Evolutionary conservation across 2,329 filamentous ascomycete species (phyloP).

Genomic region (Diplodia mutila): DNA sequence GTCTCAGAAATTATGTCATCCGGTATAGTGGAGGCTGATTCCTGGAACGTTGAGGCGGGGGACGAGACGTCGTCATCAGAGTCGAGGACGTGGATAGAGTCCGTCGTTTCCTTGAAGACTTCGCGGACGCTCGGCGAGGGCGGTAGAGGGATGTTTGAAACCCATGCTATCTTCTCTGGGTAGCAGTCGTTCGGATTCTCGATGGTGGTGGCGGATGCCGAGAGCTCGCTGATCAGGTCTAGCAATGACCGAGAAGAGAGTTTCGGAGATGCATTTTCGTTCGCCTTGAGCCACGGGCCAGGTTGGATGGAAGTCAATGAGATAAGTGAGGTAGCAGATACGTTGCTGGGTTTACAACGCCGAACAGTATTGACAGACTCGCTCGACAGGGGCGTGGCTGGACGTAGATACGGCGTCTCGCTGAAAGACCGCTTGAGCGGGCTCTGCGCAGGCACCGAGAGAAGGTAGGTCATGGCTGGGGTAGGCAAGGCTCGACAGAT

Average conservation of each 20-base stretch:
- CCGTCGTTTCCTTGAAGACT: slow-evolving; percentile 9
- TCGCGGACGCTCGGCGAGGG: slow-evolving; percentile 25
- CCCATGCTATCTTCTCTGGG: slow-evolving; percentile 13
- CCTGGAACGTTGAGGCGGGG: slow-evolving; percentile 10
- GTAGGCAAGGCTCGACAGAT: slow-evolving; percentile 10
- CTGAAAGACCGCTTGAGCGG: slow-evolving; percentile 48
- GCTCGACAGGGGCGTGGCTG: slow-evolving; percentile 37
- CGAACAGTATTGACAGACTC: slow-evolving; percentile 24
- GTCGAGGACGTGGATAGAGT: slow-evolving; percentile 17
- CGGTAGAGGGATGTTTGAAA: slow-evolving; percentile 20
- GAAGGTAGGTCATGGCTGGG: slow-evolving; percentile 43
- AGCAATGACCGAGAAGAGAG: slow-evolving; percentile 40
- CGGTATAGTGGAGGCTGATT: slow-evolving; percentile 3
- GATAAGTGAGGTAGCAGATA: slow-evolving; percentile 42
- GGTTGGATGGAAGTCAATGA: slow-evolving; percentile 35
- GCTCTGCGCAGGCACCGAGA: slow-evolving; percentile 44
- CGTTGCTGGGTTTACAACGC: slow-evolving; percentile 26
- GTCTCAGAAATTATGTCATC: slow-evolving; percentile 1
- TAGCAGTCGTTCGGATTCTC: neutral
- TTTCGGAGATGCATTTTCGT: slow-evolving; percentile 39
- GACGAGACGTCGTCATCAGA: neutral
- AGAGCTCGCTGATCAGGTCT: slow-evolving; percentile 36
- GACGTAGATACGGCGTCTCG: slow-evolving; percentile 43
- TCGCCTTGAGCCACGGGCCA: slow-evolving; percentile 33
- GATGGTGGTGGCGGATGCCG: neutral